Base-by-base conservation (phyloP, 2,329 filamentous ascomycete species). In the Colletotrichum destructivum region DNA sequence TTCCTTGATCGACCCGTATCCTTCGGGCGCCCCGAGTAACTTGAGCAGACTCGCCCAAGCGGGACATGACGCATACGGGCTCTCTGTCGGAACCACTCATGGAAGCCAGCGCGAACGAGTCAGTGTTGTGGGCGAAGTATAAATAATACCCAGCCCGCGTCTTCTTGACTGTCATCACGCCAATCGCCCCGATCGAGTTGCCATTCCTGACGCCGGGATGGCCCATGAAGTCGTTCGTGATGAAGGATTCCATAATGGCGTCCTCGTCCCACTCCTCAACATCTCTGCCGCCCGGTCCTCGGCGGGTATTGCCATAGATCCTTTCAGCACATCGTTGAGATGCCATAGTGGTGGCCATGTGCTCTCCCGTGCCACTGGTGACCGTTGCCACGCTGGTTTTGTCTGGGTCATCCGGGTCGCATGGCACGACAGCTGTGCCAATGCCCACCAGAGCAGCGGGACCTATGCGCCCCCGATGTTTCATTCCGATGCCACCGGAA, bases 401-500 rank as follows among this genome's bases (percentile, higher is more conserved):
- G 2, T 94, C 90, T 8, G 89, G 84, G 78, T 98, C 95, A 40
- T 89, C 87, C 2, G 89, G 85, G 73, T 95, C 90, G 35, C 87
- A 85, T 2, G 96, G 96, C n/a, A 98, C 89, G 38, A 99, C 92
- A 46, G 94, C 93, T 23, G 95, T 96, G 67, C 96, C 96, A 64
- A 98, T 90, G 9, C 96, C 96, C 16, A 98, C 94, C 18, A 99
- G 88, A 23, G 96, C 96, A 44, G 96, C 97, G 42, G 96, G 96
- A 0, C 96, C 97, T 74, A 98, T 89, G 46, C 96, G 92, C 7
- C 96, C 97, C 72, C 91, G 90, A 81, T 98, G 95, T 80, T 99
- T 99, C 96, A 99, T 98, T 38, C 96, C 96, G 79, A 99, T 99
- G 1, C 96, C 96, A 7, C 96, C 96, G 18, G 97, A 99, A 2